These are phyloP conservation scores for Tricholoma matsutake DNA, from an alignment of 768 basidiomycete species.

Conservation along the genomic window DNA sequence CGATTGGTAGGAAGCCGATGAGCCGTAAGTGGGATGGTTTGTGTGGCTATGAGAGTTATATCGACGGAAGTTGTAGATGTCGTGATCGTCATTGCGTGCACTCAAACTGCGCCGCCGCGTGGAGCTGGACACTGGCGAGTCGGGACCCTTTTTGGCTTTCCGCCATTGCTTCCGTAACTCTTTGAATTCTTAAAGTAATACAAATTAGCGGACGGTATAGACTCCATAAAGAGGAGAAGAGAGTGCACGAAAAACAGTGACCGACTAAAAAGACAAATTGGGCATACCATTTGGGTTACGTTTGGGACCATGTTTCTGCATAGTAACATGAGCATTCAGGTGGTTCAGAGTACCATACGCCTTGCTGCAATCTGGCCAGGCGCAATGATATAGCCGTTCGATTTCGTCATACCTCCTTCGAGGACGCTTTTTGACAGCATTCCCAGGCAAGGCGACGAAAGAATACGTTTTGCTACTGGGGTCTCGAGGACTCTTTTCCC, in stretches of 20 bases:
- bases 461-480: slow-evolving; percentile 70
- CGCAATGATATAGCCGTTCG: slow-evolving; percentile 88
- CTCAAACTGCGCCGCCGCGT: slow-evolving; percentile 33
- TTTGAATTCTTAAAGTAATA: slow-evolving; percentile 76
- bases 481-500: slow-evolving; percentile 27
- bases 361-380: slow-evolving; percentile 74
- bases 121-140: slow-evolving; percentile 23
- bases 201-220: slow-evolving; percentile 15
- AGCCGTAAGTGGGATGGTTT: slow-evolving; percentile 16
- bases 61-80: slow-evolving; percentile 27
- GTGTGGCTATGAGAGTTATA: slow-evolving; percentile 25
- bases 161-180: slow-evolving; percentile 97
- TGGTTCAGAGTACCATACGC: slow-evolving; percentile 95
- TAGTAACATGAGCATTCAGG: slow-evolving; percentile 96
- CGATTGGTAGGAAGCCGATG: slow-evolving; percentile 26
- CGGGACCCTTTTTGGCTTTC: slow-evolving; percentile 82
- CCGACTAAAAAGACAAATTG: neutral
- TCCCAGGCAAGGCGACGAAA: slow-evolving; percentile 78
- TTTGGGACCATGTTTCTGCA: slow-evolving; percentile 94
- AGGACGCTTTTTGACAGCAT: slow-evolving; percentile 80
- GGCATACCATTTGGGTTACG: slow-evolving; percentile 83
- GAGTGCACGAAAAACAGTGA: slow-evolving; percentile 7
- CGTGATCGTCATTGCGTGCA: slow-evolving; percentile 29
- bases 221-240: slow-evolving; percentile 9
- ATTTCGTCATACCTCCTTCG: slow-evolving; percentile 91